A percentile compares a stretch with the other conserved stretches of the same genome.
phyloP scores from a whole-genome alignment of 257 asterid species.

The Petrea volubilis region DNA sequence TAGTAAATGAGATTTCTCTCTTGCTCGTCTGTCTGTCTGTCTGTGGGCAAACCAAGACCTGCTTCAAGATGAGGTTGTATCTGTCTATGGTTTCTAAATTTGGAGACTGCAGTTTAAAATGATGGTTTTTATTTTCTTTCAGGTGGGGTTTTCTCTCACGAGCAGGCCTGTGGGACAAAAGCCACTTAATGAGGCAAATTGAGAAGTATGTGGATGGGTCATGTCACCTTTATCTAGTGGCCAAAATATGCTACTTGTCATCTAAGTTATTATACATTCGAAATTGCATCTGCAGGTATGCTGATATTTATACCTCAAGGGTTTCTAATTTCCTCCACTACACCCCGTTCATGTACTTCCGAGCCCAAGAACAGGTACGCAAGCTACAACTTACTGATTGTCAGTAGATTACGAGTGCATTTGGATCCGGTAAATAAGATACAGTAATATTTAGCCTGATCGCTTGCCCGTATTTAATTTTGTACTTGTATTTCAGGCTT shows the following conservation, averaged over 20 bases:
- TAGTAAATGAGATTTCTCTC: neutral
- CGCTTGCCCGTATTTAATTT: neutral
- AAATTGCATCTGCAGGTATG: conserved; percentile 58
- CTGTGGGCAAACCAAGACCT: neutral
- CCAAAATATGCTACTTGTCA: neutral
- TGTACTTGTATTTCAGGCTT: neutral
- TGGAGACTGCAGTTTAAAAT: conserved; percentile 2
- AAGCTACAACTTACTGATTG: neutral
- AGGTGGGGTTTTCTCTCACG: conserved; percentile 95
- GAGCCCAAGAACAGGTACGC: conserved; percentile 84
- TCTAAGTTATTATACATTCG: conserved; percentile 10
- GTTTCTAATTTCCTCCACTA: conserved; percentile 91
- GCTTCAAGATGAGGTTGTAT: neutral
- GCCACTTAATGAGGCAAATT: conserved; percentile 92
- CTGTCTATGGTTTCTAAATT: conserved; percentile 10
- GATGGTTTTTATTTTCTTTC: conserved; percentile 29
- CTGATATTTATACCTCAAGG: conserved; percentile 89
- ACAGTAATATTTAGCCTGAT: neutral
- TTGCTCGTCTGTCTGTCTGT: neutral
- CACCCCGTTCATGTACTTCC: conserved; percentile 91
- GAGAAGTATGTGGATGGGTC: conserved; percentile 63
- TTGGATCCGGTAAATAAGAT: neutral
- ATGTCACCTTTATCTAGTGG: neutral
- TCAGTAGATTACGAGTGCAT: neutral
- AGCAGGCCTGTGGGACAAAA: conserved; percentile 96